These are phyloP conservation scores for Penicillium occitanis DNA, from an alignment of 2,329 filamentous ascomycete species.

Conservation along the genomic window DNA sequence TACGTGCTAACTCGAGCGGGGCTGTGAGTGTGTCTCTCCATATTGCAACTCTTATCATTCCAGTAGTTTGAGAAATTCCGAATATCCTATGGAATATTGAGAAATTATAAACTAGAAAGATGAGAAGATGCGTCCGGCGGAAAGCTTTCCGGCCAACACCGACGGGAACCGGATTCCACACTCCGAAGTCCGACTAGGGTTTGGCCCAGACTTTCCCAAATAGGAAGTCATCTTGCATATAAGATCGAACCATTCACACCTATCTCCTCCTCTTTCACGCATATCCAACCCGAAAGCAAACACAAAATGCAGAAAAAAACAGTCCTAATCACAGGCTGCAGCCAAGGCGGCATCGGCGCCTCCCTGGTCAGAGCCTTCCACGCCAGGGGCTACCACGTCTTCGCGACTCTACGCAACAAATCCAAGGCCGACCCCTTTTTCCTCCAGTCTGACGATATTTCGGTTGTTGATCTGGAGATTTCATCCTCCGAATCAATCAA, in stretches of 20 bases:
- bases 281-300: neutral
- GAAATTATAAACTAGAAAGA: neutral
- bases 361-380: constrained; percentile 12
- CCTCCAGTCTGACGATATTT: neutral
- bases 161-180: neutral
- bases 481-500: constrained; percentile 22
- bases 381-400: constrained; percentile 37
- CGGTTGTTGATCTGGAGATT: neutral
- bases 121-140: neutral
- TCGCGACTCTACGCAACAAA: constrained; percentile 43
- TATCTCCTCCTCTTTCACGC: neutral
- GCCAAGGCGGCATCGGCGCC: constrained; percentile 11
- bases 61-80: neutral
- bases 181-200: constrained; percentile 5
- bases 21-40: constrained; percentile 16
- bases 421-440: constrained; percentile 27
- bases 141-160: neutral
- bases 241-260: neutral
- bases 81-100: neutral
- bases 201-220: neutral
- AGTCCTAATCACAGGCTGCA: constrained; percentile 17
- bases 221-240: neutral
- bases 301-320: neutral
- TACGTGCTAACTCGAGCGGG: constrained; percentile 26
- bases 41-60: neutral